phyloP scores from a whole-genome alignment of 306 rosid species.

The Mimosa pudica region DNA sequence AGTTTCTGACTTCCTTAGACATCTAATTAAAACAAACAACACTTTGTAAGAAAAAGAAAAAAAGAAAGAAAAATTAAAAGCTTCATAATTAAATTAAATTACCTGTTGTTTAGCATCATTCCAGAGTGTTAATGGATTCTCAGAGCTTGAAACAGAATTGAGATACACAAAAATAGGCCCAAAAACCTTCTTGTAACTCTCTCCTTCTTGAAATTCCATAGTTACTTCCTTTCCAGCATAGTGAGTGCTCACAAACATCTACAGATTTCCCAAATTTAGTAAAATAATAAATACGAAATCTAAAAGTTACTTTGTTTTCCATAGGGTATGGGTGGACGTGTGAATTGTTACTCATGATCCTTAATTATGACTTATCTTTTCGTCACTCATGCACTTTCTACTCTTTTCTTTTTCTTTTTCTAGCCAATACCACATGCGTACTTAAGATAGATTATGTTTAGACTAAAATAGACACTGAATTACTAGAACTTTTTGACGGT shows the following conservation, averaged over 20 bases:
- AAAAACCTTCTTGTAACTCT: slow-evolving; percentile 74
- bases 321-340: too few species aligned
- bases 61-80: not conserved
- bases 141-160: slow-evolving; percentile 42
- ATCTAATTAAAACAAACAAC: slow-evolving; percentile 37
- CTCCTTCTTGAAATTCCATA: slow-evolving; percentile 60
- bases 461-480: not conserved
- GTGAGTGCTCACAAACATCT: slow-evolving; percentile 91
- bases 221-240: slow-evolving; percentile 70
- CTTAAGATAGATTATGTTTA: not conserved
- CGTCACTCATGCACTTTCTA: not conserved
- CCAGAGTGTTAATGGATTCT: slow-evolving; percentile 55
- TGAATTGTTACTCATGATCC: too few species aligned
- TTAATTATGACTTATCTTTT: not conserved
- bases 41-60: not conserved
- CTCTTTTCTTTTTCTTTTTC: not conserved
- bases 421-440: not conserved
- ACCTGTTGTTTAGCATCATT: slow-evolving; percentile 69
- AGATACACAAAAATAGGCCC: slow-evolving; percentile 76
- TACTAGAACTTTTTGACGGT: not conserved
- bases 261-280: not conserved
- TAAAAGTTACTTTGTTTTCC: not conserved
- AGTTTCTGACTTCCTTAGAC: slow-evolving; percentile 51
- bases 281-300: not conserved
- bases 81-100: not conserved